Evolutionary conservation across 495 filamentous ascomycete genomes (phyloP), one percentile per base, ranked within the genome.

Genomic region (Neurospora discreta): DNA sequence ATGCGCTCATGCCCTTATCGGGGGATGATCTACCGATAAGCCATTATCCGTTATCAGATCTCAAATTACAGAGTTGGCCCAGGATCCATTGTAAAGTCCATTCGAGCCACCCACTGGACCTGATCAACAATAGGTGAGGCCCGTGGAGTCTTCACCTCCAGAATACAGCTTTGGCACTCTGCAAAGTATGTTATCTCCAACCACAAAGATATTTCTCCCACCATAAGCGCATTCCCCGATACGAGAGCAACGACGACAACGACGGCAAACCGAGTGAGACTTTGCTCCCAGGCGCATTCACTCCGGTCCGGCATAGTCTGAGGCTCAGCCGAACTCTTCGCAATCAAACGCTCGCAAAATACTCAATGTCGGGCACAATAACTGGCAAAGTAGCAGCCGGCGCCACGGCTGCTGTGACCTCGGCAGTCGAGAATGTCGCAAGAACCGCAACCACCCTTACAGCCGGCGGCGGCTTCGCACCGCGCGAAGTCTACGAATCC

Each of bases 401-500:
- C 26, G 58, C 73, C 41, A 43, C 60, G 9, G 30, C 68, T 42
- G 52, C 26, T 13, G 68, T 67, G 33, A 2, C 69, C 4, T 71
- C 69, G 5, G 42, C 69, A 20, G 69, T 36, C 69, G 39, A 70
- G 20, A 42, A 39, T 39, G 69, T 42, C 30, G 72, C 70, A 18
- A 74, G 74, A 7, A 75, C 71, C 69, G 75, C 79, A 33, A 72
- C 70, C 60, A 39, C 65, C 30, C 72, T 78, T 38, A 76, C 72
- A 16, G 73, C 73, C 5, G 69, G 71, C n/a, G 70, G 82, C 72
- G 72, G 77, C 70, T 98, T 98, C 80, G 75, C 90, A 20, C 93
- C 96, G 1, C 92, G 95, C 71, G 78, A 81, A 46, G 79, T 82
- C 10, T 98, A 95, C 80, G 86, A 90, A 70, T 80, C 84, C 44